Percentiles rank a stretch among this genome's conserved stretches.
These are phyloP conservation scores for Quillaja saponaria DNA, from an alignment of 306 rosid species.

Conservation along the genomic window DNA sequence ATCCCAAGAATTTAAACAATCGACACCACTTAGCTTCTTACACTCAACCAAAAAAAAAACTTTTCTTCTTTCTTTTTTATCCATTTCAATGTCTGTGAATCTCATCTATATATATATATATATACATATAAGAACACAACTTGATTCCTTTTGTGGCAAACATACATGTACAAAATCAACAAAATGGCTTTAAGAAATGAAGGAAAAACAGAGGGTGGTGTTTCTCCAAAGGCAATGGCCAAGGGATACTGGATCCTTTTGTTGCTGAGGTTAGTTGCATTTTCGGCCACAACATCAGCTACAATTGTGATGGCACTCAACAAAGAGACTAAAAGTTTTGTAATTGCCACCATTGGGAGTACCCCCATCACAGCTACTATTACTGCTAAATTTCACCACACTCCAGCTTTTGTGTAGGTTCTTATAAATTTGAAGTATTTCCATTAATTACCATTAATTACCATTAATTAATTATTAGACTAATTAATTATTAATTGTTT, in stretches of 20 bases:
- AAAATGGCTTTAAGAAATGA: slow-evolving; percentile 54
- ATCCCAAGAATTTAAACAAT: slow-evolving; percentile 37
- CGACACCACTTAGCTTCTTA: slow-evolving; percentile 35
- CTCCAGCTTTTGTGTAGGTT: slow-evolving; percentile 86
- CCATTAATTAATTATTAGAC: not conserved
- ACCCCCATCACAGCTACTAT: slow-evolving; percentile 49
- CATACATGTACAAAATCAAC: not conserved
- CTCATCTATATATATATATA: too few species aligned
- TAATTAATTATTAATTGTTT: not conserved
- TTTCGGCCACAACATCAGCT: slow-evolving; percentile 70
- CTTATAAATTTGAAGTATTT: not conserved
- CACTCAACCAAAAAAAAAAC: slow-evolving; percentile 40
- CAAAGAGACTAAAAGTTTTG: slow-evolving; percentile 59
- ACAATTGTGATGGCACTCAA: slow-evolving; percentile 81
- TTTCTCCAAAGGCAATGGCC: slow-evolving; percentile 10
- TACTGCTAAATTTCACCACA: slow-evolving; percentile 67
- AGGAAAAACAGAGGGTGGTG: slow-evolving; percentile 41
- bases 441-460: slow-evolving; percentile 2
- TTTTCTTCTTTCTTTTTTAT: too few species aligned
- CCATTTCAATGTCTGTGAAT: slow-evolving; percentile 18
- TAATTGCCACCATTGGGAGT: slow-evolving; percentile 71
- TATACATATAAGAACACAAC: not conserved
- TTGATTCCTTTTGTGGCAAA: not conserved
- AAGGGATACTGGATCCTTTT: slow-evolving; percentile 47
- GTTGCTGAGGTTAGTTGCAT: slow-evolving; percentile 55